A percentile compares a stretch with the other conserved stretches of the same genome.
These are phyloP conservation scores for Styphnolobium japonicum DNA, from an alignment of 306 rosid genomes.

Conservation along the genomic window DNA sequence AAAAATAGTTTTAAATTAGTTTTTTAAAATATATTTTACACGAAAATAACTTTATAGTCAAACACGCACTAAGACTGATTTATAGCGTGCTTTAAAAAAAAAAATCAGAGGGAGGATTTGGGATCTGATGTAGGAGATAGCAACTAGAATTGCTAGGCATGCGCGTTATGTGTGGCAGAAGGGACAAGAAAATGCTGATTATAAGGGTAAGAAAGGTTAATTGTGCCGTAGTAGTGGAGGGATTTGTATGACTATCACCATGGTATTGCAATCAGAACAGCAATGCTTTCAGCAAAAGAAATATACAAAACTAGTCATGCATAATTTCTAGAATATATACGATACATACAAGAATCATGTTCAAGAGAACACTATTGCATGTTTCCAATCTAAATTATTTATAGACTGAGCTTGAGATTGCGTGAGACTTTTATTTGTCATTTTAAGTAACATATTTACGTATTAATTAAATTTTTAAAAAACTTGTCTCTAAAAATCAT, in stretches of 20 bases:
- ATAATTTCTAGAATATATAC: neutral
- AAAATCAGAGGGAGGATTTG: neutral
- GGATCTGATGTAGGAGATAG: neutral
- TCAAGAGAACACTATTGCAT: neutral
- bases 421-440: neutral
- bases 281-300: slow-evolving; percentile 14
- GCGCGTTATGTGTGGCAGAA: neutral
- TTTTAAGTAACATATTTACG: too few species aligned
- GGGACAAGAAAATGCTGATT: slow-evolving; percentile 1
- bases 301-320: neutral
- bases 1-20: too few species aligned
- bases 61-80: neutral
- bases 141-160: neutral
- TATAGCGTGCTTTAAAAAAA: neutral
- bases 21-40: too few species aligned
- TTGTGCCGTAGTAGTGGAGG: neutral
- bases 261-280: neutral
- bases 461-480: too few species aligned
- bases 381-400: neutral
- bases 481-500: too few species aligned
- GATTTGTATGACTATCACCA: neutral
- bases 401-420: neutral
- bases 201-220: neutral
- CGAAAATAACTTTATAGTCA: too few species aligned
- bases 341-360: neutral